These are phyloP conservation scores for Ogataea pignaliae DNA, from an alignment of 805 yeast genomes.

Conservation along the genomic window DNA sequence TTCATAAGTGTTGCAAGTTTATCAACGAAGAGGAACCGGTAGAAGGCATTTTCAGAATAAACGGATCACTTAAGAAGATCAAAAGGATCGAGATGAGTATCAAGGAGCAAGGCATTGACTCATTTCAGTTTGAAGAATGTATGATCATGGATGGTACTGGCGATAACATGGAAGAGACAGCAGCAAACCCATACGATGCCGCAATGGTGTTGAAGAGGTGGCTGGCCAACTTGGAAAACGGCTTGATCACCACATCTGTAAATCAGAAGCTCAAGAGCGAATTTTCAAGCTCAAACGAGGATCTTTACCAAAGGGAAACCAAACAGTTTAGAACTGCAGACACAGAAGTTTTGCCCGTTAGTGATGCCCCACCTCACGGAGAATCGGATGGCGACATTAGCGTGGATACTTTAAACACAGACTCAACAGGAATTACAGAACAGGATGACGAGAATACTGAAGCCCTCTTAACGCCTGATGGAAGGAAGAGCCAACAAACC, in stretches of 20 bases:
- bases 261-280: slow-evolving; percentile 17
- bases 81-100: slow-evolving; percentile 26
- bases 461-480: too few relatives aligned
- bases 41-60: slow-evolving; percentile 35
- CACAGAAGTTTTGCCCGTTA: too few relatives aligned
- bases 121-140: slow-evolving; percentile 15
- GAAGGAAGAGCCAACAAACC: too few relatives aligned
- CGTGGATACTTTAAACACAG: slow-evolving; percentile 6
- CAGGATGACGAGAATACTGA: background rate
- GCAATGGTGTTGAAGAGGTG: slow-evolving; percentile 35
- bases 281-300: slow-evolving; percentile 2
- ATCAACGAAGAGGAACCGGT: slow-evolving; percentile 19
- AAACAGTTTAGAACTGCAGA: too few relatives aligned
- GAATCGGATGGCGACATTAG: slow-evolving; percentile 11
- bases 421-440: background rate
- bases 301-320: too few relatives aligned
- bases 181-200: slow-evolving; percentile 30
- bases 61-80: slow-evolving; percentile 32
- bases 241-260: slow-evolving; percentile 25
- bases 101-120: slow-evolving; percentile 16
- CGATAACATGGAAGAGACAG: slow-evolving; percentile 11
- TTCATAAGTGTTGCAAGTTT: slow-evolving; percentile 29
- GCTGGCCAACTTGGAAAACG: slow-evolving; percentile 28
- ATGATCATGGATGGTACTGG: slow-evolving; percentile 8
- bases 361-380: slow-evolving; percentile 3